Base-by-base conservation (phyloP, 169 alveolate genomes). In the Eimeria sp. region DNA sequence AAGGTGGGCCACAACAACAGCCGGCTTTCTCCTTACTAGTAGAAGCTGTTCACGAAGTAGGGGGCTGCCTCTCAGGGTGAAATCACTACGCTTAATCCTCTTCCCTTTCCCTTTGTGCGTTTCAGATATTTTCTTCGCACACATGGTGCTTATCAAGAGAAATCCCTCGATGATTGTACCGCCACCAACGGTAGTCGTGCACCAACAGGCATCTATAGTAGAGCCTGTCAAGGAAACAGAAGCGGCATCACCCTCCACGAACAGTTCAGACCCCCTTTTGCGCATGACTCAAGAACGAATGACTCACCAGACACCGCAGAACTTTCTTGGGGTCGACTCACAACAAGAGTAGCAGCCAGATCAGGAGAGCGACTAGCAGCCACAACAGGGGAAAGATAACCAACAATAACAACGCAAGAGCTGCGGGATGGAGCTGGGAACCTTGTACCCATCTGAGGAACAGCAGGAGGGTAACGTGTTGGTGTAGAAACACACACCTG, bases 131-230 rank as follows among this genome's bases (percentile, higher is more conserved):
- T 87, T 87, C 54, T 87, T 87, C 23, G 93, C 82, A 4, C 82
- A 87, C 52, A 87, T 87, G 93, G 93, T 87, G 82, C 43, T 87
- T 66, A 87, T 87, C 25, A 87, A 87, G 93, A 87, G 93, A 52
- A 87, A 87, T 64, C 82, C 93, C 33, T 87, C 62, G 82, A 87
- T 64, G 83, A 37, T 87, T 60, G 58, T 87, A 30, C 93, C 93
- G 33, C 93, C 93, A 20, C 93, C 93, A 23, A 72, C 56, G 46
- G 40, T 87, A 16, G 49, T 9, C 27, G n/a, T 23, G 30, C 82
- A 87, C 66, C 60, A 64, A 40, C 40, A 8, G 30, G 20, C n/a
- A n/a, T 58, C 76, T 14, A 64, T 52, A 58, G 13, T 62, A 56
- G 90, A 37, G 10, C 76, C 90, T 30, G 60, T 60, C 68, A 60